Evolutionary conservation across 179 eudicot genomes (phyloP), one percentile per base, ranked within the genome.

Genomic region (Patellifolia procumbens): DNA sequence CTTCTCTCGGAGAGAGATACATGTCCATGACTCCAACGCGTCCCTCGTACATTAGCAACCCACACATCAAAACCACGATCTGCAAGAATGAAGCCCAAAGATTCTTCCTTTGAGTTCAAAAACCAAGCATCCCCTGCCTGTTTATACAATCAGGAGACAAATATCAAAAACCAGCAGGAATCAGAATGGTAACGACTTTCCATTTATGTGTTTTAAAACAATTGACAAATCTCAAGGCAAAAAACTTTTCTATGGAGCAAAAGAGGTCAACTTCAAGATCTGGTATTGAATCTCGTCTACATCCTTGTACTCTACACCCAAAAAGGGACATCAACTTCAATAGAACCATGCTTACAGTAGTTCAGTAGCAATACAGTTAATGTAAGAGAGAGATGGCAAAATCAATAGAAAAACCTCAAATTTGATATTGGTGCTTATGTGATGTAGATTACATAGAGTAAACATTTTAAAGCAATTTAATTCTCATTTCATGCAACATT

Each of bases 91-190:
- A 89, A 96, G 16, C 99, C 99, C 79, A 96, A 78, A 60, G 99
- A 96, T 78, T 93, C 89, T 22, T 88, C 87, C 78, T 74, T 70
- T 73, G 94, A 80, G 79, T 94, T 86, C 84, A 93, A 59, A 83
- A 96, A 96, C 99, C 99, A 96, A 1, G 89, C 82, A 87, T 96
- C 99, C 81, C 99, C 99, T 29, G 86, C 89, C 98, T 96, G 86
- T 68, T 70, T 63, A 59, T 72, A 64, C 53, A 80, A 70, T 10
- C 8, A 74, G 29, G 20, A 80, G 12, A 24, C 69, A 34, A 45
- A 32, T 6, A 34, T 37, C 58, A 66, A n/a, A 34, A 51, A 31
- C 0, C 29, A 1, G 35, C 2, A 28, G 32, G n/a, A 39, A 39
- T 5, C 43, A n/a, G 43, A 39, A 22, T 64, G 26, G 17, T 45